These are phyloP conservation scores for Tulasnella sp. DNA, from an alignment of 768 basidiomycete species.

Conservation along the genomic window DNA sequence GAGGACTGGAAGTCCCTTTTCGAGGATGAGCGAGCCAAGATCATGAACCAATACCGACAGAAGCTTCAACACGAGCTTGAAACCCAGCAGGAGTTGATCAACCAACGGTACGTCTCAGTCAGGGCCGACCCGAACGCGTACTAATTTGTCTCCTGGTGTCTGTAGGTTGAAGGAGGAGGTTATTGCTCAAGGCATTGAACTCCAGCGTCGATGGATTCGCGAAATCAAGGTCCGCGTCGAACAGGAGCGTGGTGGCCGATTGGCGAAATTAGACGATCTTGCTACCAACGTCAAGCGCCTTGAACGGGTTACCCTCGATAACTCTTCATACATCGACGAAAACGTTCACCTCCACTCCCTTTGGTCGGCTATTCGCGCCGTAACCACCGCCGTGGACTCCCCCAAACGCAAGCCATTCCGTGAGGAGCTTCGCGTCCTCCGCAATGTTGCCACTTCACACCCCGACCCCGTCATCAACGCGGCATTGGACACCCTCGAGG, in stretches of 20 bases:
- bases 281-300: slow-evolving; percentile 85
- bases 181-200: slow-evolving; percentile 92
- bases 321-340: slow-evolving; percentile 85
- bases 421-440: slow-evolving; percentile 77
- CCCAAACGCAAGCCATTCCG: slow-evolving; percentile 79
- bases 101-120: slow-evolving; percentile 66
- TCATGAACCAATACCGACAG: slow-evolving; percentile 76
- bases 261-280: slow-evolving; percentile 92
- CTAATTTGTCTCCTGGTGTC: not conserved
- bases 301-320: slow-evolving; percentile 86
- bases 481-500: slow-evolving; percentile 66
- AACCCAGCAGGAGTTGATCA: slow-evolving; percentile 87
- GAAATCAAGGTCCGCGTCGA: slow-evolving; percentile 96
- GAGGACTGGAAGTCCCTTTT: slow-evolving; percentile 79
- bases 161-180: slow-evolving; percentile 87
- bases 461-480: slow-evolving; percentile 65
- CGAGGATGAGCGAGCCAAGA: slow-evolving; percentile 67
- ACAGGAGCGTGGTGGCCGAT: slow-evolving; percentile 90
- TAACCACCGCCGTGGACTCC: slow-evolving; percentile 62
- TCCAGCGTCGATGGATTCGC: slow-evolving; percentile 93
- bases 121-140: slow-evolving; percentile 8
- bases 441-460: slow-evolving; percentile 64
- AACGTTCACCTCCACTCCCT: slow-evolving; percentile 88
- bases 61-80: slow-evolving; percentile 81
- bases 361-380: slow-evolving; percentile 87